These are phyloP conservation scores for Beauveria australis DNA, from an alignment of 2,329 filamentous ascomycete genomes.

Conservation along the genomic window DNA sequence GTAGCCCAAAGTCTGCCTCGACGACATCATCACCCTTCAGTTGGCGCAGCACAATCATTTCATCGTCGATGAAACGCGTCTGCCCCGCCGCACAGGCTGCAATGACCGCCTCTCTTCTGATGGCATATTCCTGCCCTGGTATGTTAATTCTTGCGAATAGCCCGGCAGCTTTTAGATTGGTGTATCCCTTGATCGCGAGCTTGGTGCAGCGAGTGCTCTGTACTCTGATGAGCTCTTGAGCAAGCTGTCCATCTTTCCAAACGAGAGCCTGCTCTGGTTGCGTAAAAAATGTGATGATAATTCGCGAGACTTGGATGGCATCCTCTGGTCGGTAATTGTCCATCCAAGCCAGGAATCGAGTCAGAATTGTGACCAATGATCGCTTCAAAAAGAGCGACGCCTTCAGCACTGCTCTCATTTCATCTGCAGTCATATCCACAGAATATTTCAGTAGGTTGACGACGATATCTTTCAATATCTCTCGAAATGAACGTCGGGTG, in stretches of 20 bases:
- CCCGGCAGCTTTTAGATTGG: background rate
- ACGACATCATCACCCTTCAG: background rate
- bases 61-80: background rate
- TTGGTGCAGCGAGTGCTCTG: background rate
- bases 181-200: background rate
- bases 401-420: background rate
- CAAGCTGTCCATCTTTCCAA: background rate
- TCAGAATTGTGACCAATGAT: background rate
- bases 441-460: background rate
- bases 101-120: constrained; percentile 1
- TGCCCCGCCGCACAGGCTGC: background rate
- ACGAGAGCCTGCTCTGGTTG: background rate
- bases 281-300: background rate
- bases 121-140: background rate
- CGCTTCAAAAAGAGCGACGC: background rate
- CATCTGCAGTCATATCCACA: background rate
- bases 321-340: background rate
- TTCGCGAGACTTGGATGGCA: background rate
- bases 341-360: background rate
- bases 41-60: background rate
- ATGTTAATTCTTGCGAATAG: background rate
- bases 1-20: background rate
- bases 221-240: background rate
- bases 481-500: background rate
- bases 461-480: background rate